These are phyloP conservation scores for Ophiostoma ulmi DNA, from an alignment of 2,329 filamentous ascomycete species.

Conservation along the genomic window DNA sequence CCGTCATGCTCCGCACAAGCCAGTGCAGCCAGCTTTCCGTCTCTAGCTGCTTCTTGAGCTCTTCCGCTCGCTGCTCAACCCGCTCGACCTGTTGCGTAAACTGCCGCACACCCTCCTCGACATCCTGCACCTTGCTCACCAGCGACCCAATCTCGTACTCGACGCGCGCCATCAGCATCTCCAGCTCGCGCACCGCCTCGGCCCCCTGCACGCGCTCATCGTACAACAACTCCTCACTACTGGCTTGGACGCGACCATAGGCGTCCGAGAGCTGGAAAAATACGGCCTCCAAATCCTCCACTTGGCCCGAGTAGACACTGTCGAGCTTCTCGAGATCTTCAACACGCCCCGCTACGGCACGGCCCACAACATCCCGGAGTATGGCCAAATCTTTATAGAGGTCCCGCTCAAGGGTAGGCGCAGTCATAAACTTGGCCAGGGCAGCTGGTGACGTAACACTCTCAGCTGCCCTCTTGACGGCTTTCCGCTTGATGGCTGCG, in stretches of 20 bases:
- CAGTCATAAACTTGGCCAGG: conserved; percentile 35
- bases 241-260: conserved; percentile 62
- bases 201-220: conserved; percentile 64
- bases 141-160: conserved; percentile 87
- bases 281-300: conserved; percentile 59
- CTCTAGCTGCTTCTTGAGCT: conserved; percentile 58
- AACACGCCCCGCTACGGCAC: conserved; percentile 59
- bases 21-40: conserved; percentile 61
- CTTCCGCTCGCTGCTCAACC: conserved; percentile 59
- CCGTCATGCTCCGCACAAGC: conserved; percentile 57
- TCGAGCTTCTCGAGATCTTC: conserved; percentile 55
- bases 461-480: not conserved
- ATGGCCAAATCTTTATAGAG: conserved; percentile 50
- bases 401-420: conserved; percentile 51
- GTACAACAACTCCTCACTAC: conserved; percentile 62
- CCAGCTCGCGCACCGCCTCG: conserved; percentile 71
- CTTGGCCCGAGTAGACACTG: conserved; percentile 55
- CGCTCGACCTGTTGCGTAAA: conserved; percentile 75
- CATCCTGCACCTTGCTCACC: conserved; percentile 75
- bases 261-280: conserved; percentile 67
- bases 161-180: conserved; percentile 74
- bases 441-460: conserved; percentile 16
- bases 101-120: conserved; percentile 73
- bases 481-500: not conserved
- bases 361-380: conserved; percentile 49